These are phyloP conservation scores for Tetradesmus obliquus DNA, from an alignment of 139 green algal genomes.

Conservation along the genomic window DNA sequence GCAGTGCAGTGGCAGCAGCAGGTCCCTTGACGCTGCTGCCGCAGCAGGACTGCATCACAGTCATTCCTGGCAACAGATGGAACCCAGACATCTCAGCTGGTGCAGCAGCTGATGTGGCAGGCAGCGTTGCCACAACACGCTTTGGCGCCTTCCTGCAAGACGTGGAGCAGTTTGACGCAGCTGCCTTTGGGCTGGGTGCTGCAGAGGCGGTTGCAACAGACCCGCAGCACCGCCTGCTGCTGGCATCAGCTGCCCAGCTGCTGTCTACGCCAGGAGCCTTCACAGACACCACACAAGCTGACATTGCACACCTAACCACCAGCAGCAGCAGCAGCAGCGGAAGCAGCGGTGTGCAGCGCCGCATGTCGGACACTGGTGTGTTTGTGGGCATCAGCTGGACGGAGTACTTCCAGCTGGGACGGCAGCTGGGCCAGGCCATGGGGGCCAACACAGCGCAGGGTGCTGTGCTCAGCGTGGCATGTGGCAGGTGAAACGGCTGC, in stretches of 20 bases:
- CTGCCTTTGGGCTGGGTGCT: constrained; percentile 65
- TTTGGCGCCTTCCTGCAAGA: constrained; percentile 73
- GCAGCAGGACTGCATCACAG: constrained; percentile 21
- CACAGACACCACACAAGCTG: not conserved
- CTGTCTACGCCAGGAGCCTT: constrained; percentile 17
- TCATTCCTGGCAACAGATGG: constrained; percentile 40
- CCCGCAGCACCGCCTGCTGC: constrained; percentile 84
- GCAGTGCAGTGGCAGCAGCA: constrained; percentile 13
- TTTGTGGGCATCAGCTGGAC: constrained; percentile 80
- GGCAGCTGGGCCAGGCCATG: constrained; percentile 27
- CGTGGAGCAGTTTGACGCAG: constrained; percentile 74
- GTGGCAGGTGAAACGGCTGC: constrained; percentile 45
- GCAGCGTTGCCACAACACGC: constrained; percentile 23
- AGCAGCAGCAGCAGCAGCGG: not conserved
- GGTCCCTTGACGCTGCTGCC: not conserved
- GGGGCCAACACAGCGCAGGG: constrained; percentile 76
- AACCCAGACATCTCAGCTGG: not conserved
- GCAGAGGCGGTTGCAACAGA: constrained; percentile 73
- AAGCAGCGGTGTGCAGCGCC: not conserved
- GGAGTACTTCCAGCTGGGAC: constrained; percentile 74
- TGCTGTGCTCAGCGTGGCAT: constrained; percentile 69
- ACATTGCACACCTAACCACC: not conserved
- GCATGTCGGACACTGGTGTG: constrained; percentile 51
- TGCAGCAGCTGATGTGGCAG: not conserved
- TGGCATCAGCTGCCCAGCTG: constrained; percentile 61